These are phyloP conservation scores for Volvariella surrecta DNA, from an alignment of 1,284 basidiomycete species.

Conservation along the genomic window DNA sequence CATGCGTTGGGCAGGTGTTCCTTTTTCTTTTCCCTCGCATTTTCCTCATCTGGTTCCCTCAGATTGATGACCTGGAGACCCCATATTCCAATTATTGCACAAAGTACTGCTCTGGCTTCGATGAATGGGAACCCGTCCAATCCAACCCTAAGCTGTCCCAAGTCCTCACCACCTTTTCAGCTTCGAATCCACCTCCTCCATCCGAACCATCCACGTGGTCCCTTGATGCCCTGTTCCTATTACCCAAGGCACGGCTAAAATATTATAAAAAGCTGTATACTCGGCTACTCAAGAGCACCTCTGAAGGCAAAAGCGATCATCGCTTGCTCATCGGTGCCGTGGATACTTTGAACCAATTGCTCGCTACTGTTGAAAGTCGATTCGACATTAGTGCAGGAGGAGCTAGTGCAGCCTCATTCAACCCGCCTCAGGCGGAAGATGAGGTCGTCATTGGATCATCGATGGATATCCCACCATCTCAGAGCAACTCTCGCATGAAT, in stretches of 20 bases:
- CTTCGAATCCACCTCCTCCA: constrained; percentile 48
- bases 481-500: no score
- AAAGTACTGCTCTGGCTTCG: constrained; percentile 74
- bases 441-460: constrained; percentile 48
- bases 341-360: constrained; percentile 71
- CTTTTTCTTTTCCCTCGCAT: constrained; percentile 3
- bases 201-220: constrained; percentile 60
- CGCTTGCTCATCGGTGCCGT: constrained; percentile 74
- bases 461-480: constrained; percentile 19
- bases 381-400: constrained; percentile 34
- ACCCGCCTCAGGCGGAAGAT: constrained; percentile 26
- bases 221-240: constrained; percentile 79
- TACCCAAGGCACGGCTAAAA: constrained; percentile 78
- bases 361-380: constrained; percentile 61
- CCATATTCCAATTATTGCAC: constrained; percentile 82
- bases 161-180: constrained; percentile 69
- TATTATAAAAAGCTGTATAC: constrained; percentile 94
- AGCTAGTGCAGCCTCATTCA: constrained; percentile 9
- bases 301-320: constrained; percentile 85
- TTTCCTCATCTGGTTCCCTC: constrained; percentile 10
- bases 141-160: constrained; percentile 64
- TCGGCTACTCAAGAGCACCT: constrained; percentile 81
- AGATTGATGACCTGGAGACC: constrained; percentile 86
- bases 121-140: constrained; percentile 73
- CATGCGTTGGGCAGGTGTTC: constrained; percentile 82